Evolutionary conservation across 805 yeast genomes (phyloP), one percentile per base, ranked within the genome.

Genomic region (Ogataea zsoltii): DNA sequence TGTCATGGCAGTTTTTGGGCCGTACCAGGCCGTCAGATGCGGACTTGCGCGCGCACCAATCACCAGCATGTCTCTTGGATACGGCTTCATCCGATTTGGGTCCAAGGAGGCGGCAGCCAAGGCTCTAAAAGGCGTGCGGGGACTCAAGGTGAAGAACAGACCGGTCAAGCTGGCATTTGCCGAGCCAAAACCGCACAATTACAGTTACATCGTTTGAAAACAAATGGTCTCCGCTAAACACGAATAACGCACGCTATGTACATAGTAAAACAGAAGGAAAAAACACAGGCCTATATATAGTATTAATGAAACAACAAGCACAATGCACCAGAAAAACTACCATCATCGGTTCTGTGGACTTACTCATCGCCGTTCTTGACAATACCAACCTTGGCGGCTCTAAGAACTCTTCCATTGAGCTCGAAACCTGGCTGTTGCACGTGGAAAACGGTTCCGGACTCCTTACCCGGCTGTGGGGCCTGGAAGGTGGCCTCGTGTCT

Each of bases 301-400:
- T 14, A 28, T 28, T 5, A 28, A 28, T 5, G 5, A 7, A 28
- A 28, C 31, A 28, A n/a, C 4, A 25, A 25, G 10, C 10, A 25
- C 11, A n/a, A n/a, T n/a, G n/a, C n/a, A n/a, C n/a, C n/a, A n/a
- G n/a, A n/a, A n/a, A n/a, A n/a, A n/a, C n/a, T n/a, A n/a, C n/a
- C n/a, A n/a, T n/a, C n/a, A n/a, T n/a, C n/a, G n/a, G n/a, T n/a
- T 28, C 14, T 11, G 25, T 9, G 5, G 3, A 19, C 18, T 45
- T 49, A 41, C 57, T 65, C 65, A 33, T 71, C 74, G 12, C 60
- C 57, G 44, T 68, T 79, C 71, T 85, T 88, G 55, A 90, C 97
- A 61, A 90, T 80, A 57, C 97, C 97, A 55, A 90, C 97, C 76
- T 90, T 90, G 48, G 97, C 96, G 26, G 97, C 96, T 71, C 97